Evolutionary conservation across 139 green algal species (phyloP), one percentile per base, ranked within the genome.

Genomic region (Chlamydomonas sphaeroides): DNA sequence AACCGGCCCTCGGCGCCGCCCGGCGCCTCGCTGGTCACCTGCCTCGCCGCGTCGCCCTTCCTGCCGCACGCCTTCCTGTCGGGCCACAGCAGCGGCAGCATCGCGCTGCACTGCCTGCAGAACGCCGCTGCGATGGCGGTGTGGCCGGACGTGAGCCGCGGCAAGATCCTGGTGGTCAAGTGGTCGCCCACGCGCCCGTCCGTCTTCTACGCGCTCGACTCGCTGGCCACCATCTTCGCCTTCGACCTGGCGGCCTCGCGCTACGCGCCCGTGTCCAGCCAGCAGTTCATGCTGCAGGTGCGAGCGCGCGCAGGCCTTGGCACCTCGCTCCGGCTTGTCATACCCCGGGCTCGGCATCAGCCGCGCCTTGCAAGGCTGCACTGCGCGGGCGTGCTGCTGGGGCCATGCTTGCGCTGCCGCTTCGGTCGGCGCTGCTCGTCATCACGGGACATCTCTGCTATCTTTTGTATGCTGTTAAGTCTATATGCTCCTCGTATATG

Each of bases 201-300:
- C 17, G 66, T 84, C 57, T 89, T 89, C 76, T 73, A 88, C 20
- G 84, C 62, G 30, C 80, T 92, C 7, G 86, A 90, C 63, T 71
- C 59, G 7, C 59, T 78, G 5, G 84, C 85, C 79, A 83, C 48
- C 51, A 33, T 93, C 63, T 68, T 79, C 59, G 78, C 48, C 35
- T 87, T 88, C 21, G 85, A 91, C 83, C 71, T 93, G 7, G 39
- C 33, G 23, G 42, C n/a, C 11, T 65, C 53, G 39, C 65, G 39
- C 18, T 79, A 65, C 32, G 77, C 67, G 45, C 68, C 78, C 7
- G 41, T 83, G 14, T 39, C 65, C 30, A 42, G 25, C 63, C 76
- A 83, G 45, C 45, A 45, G 18, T 68, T 73, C 76, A 73, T 73
- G 76, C 33, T 83, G 8, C 63, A 90, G 69, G 78, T 80, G 61